These are phyloP conservation scores for Tylopilus vinaceipallidus DNA, from an alignment of 768 basidiomycete genomes.

Conservation along the genomic window DNA sequence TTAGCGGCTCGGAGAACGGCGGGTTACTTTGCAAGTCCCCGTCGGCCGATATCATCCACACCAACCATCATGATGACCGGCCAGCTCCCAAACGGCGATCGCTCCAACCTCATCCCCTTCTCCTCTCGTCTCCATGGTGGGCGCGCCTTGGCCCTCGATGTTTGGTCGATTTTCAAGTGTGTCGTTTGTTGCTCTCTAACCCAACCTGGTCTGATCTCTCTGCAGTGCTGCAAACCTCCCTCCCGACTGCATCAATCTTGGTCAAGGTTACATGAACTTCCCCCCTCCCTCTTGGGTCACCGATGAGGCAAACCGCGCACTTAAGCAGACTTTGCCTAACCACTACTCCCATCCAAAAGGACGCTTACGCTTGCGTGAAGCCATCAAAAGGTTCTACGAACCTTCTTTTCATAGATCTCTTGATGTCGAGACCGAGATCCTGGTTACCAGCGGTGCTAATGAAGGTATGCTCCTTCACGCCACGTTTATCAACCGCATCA, in stretches of 20 bases:
- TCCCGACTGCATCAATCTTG: constrained; percentile 90
- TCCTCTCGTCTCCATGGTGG: constrained; percentile 74
- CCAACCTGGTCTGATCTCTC: constrained; percentile 5
- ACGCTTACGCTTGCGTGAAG: constrained; percentile 80
- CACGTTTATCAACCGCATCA: not conserved
- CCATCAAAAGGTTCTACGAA: constrained; percentile 79
- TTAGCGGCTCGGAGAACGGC: too few species aligned
- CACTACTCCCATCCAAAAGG: constrained; percentile 94
- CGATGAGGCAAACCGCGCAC: constrained; percentile 68
- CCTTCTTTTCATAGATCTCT: constrained; percentile 66
- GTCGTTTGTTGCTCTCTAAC: constrained; percentile 3
- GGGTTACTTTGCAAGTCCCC: not conserved
- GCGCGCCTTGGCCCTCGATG: constrained; percentile 76
- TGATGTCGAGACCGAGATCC: constrained; percentile 82
- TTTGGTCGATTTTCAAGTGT: constrained; percentile 91
- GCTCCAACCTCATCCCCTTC: constrained; percentile 57
- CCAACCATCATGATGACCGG: constrained; percentile 2
- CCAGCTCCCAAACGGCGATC: constrained; percentile 26
- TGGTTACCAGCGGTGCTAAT: constrained; percentile 96
- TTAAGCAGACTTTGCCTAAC: constrained; percentile 61
- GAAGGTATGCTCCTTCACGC: constrained; percentile 57
- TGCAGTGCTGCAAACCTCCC: constrained; percentile 84
- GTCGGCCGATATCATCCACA: constrained; percentile 3
- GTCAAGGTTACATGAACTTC: constrained; percentile 95
- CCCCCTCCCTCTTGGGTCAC: constrained; percentile 78